Evolutionary conservation across 345 rosid genomes (phyloP).

Genomic region (Geranium rotundifolium): DNA sequence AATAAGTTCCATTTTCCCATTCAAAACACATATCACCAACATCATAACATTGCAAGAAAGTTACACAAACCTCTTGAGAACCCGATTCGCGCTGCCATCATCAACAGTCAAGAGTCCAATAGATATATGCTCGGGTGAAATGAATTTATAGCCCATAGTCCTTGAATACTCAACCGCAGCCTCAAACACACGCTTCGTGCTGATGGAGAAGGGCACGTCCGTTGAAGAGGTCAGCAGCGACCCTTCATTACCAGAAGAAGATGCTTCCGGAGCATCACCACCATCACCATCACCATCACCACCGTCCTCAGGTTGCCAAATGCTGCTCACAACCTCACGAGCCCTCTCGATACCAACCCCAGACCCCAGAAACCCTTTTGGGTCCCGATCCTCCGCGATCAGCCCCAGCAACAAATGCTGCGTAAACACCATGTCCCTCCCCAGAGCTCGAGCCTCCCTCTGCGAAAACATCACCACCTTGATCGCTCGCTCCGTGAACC

Average conservation of each 20-base stretch:
- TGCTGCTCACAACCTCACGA: conserved; percentile 53
- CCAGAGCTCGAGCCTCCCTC: conserved; percentile 63
- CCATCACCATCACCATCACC: neutral
- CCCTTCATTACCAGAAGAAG: conserved; percentile 8
- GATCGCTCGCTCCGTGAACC: conserved; percentile 78
- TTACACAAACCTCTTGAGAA: conserved; percentile 50
- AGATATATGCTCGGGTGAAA: conserved; percentile 88
- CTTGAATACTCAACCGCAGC: conserved; percentile 94
- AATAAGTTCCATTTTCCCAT: too few species aligned
- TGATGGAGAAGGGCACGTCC: conserved; percentile 62
- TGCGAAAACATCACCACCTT: conserved; percentile 75
- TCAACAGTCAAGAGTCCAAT: conserved; percentile 82
- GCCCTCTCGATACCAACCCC: conserved; percentile 57
- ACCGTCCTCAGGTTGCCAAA: conserved; percentile 33
- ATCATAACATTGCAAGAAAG: too few species aligned
- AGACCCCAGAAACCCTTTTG: conserved; percentile 69
- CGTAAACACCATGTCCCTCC: conserved; percentile 69
- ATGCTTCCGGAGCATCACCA: conserved; percentile 10
- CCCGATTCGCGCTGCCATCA: conserved; percentile 76
- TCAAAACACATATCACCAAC: too few species aligned
- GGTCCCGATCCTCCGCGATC: conserved; percentile 69
- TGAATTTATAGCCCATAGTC: conserved; percentile 69
- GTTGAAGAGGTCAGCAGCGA: conserved; percentile 14
- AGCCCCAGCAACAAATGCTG: conserved; percentile 80
- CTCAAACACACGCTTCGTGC: conserved; percentile 83